Evolutionary conservation across 305 asterid genomes (phyloP).

Genomic region (Fraxinus xanthoxyloides): DNA sequence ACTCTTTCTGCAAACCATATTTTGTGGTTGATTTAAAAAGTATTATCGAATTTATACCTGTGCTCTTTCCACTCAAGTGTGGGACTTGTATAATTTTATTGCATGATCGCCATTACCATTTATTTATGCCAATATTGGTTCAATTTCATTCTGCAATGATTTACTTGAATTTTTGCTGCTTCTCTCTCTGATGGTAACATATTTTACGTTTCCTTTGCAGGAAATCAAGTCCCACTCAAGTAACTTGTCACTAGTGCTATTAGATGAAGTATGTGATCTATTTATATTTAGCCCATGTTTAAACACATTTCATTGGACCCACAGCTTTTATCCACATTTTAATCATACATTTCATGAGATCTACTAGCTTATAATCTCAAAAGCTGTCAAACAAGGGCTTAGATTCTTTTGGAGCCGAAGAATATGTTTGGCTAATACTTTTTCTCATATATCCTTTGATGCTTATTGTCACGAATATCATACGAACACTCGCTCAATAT

Average conservation of each 20-base stretch:
- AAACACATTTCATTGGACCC: slow-evolving; percentile 14
- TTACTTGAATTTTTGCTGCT: slow-evolving; percentile 3
- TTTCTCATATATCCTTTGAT: not conserved
- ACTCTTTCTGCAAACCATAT: not conserved
- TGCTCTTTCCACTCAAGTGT: not conserved
- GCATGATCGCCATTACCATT: not conserved
- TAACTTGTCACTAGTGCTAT: slow-evolving; percentile 69
- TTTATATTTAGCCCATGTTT: not conserved
- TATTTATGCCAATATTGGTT: not conserved
- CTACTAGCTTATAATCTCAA: not conserved
- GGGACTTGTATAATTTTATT: not conserved
- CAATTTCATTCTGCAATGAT: not conserved
- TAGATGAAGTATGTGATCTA: slow-evolving; percentile 77
- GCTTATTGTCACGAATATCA: not conserved
- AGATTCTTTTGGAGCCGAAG: not conserved
- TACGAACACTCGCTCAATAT: not conserved
- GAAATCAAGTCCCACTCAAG: slow-evolving; percentile 80
- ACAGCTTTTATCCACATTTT: not conserved
- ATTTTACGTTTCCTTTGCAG: slow-evolving; percentile 52
- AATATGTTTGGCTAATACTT: slow-evolving; percentile 8
- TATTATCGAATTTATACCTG: slow-evolving; percentile 2
- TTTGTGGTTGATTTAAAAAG: slow-evolving; percentile 5
- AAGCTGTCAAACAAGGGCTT: not conserved
- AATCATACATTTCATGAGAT: not conserved
- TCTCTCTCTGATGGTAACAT: slow-evolving; percentile 16